Percentiles rank a stretch among this genome's conserved stretches.
Evolutionary conservation across 208 protist genomes (phyloP).

Genomic region (Acanthamoeba lugdunensis): DNA sequence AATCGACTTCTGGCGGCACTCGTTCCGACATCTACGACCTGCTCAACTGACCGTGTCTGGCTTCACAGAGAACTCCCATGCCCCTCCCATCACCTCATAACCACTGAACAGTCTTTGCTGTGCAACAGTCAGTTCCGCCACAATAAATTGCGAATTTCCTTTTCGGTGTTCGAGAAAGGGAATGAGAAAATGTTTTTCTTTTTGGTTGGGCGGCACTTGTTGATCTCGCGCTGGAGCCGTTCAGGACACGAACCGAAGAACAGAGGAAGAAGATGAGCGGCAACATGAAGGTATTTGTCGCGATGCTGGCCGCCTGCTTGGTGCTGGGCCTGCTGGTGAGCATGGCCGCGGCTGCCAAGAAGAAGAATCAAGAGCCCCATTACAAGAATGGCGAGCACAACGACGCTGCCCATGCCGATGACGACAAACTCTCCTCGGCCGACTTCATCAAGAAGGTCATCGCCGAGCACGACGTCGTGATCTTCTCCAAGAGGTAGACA

Average conservation of each 20-base stretch:
- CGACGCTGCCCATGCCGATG: not conserved
- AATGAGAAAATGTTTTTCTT: not conserved
- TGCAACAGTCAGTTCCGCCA: too few species aligned
- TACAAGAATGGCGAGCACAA: slow-evolving; percentile 44
- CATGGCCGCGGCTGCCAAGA: not conserved
- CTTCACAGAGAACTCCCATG: too few species aligned
- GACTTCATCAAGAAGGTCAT: not conserved
- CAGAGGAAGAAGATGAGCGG: not conserved
- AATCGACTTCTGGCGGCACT: not conserved
- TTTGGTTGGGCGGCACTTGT: not conserved
- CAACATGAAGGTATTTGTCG: not conserved
- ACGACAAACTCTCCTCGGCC: not conserved
- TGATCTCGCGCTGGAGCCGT: not conserved
- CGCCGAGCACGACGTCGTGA: not conserved
- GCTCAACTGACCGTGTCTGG: not conserved
- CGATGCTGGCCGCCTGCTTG: not conserved
- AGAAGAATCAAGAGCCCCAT: not conserved
- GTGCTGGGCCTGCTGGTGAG: not conserved
- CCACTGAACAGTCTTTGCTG: too few species aligned
- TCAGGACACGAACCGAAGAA: too few species aligned
- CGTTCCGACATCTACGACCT: not conserved
- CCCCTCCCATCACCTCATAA: not conserved
- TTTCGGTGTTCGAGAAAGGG: too few species aligned
- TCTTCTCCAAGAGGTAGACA: slow-evolving; percentile 47
- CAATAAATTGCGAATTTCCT: too few species aligned